Percentiles rank a stretch among this genome's conserved stretches.
These are phyloP conservation scores for Eutrema salsugineum DNA, from an alignment of 441 rosid species.

Conservation along the genomic window DNA sequence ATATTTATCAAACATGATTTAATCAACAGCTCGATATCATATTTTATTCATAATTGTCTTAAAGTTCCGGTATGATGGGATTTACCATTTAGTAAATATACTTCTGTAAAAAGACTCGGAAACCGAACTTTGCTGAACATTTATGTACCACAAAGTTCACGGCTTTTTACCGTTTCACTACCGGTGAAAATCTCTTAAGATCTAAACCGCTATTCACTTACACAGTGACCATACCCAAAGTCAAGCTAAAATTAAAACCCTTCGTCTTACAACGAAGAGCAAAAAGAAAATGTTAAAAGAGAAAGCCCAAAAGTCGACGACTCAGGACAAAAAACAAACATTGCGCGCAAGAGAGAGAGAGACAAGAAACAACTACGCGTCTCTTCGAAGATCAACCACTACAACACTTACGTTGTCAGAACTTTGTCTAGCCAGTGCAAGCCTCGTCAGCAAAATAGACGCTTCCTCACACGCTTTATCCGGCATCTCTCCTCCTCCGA, in stretches of 20 bases:
- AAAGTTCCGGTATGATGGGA: not conserved
- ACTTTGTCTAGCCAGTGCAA: constrained; percentile 58
- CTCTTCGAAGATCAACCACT: constrained; percentile 57
- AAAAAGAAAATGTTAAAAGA: constrained; percentile 16
- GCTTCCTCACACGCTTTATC: constrained; percentile 52
- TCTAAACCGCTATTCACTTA: constrained; percentile 14
- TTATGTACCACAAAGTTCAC: not conserved
- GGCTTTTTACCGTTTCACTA: constrained; percentile 6
- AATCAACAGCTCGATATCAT: not conserved
- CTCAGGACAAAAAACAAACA: constrained; percentile 15
- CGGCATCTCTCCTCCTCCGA: constrained; percentile 13
- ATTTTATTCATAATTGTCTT: not conserved
- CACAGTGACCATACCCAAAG: not conserved
- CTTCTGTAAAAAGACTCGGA: not conserved
- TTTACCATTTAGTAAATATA: not conserved
- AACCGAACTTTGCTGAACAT: not conserved
- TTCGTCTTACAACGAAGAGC: constrained; percentile 24
- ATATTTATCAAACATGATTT: not conserved
- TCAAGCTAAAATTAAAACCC: constrained; percentile 23
- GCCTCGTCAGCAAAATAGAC: constrained; percentile 48
- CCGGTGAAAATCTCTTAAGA: constrained; percentile 20
- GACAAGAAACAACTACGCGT: constrained; percentile 31
- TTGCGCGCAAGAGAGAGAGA: not conserved
- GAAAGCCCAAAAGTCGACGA: constrained; percentile 23
- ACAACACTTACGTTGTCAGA: constrained; percentile 68